Evolutionary conservation across 2,329 filamentous ascomycete genomes (phyloP).

Genomic region (Sporothrix schenckii): DNA sequence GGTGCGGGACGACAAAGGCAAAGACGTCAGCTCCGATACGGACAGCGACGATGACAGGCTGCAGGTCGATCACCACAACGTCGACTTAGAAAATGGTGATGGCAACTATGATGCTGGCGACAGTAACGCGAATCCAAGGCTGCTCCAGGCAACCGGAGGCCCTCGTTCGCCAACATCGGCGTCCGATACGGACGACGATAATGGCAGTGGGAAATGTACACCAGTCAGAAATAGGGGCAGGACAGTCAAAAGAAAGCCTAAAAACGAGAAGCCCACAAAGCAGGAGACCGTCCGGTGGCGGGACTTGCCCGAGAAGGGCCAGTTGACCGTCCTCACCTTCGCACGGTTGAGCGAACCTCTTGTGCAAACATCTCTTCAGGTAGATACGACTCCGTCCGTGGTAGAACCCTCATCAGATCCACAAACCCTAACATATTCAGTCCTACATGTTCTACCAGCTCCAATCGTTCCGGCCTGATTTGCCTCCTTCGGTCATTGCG

Average conservation of each 20-base stretch:
- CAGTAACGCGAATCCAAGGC: slow-evolving; percentile 16
- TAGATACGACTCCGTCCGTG: background rate
- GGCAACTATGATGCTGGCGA: slow-evolving; percentile 8
- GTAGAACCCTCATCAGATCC: too few relatives aligned
- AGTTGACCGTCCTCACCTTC: slow-evolving; percentile 75
- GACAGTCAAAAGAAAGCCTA: background rate
- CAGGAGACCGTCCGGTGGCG: slow-evolving; percentile 61
- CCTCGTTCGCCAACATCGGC: background rate
- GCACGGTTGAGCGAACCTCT: slow-evolving; percentile 81
- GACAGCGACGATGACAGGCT: slow-evolving; percentile 14
- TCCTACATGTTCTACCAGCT: slow-evolving; percentile 89
- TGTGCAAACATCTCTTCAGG: slow-evolving; percentile 70
- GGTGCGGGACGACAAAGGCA: slow-evolving; percentile 17
- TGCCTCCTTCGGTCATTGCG: slow-evolving; percentile 67
- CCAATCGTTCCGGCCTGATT: slow-evolving; percentile 66
- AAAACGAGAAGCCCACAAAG: background rate
- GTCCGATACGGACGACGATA: background rate
- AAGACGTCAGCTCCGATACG: slow-evolving; percentile 11
- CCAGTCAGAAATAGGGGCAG: background rate
- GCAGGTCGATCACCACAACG: background rate
- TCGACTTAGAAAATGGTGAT: slow-evolving; percentile 20
- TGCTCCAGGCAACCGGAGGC: slow-evolving; percentile 13
- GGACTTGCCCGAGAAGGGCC: slow-evolving; percentile 73
- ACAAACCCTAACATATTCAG: slow-evolving; percentile 41
- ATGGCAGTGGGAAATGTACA: background rate